Evolutionary conservation across 2,329 filamentous ascomycete genomes (phyloP).

Genomic region (Penicillium freii): DNA sequence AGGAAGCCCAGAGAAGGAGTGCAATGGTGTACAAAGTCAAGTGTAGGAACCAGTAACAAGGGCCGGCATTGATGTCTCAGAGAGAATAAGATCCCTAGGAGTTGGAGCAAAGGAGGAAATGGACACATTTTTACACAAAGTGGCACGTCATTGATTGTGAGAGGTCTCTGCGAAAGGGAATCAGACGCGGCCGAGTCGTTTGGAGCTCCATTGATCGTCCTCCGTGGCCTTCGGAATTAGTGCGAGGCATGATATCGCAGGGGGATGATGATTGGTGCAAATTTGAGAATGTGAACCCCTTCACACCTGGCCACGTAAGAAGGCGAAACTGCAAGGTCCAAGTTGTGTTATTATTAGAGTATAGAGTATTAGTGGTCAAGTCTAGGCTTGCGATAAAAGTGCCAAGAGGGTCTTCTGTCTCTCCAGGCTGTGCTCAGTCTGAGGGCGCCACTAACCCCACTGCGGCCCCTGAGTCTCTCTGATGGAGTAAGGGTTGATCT

Average conservation of each 20-base stretch:
- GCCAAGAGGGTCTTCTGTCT: neutral
- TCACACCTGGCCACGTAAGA: neutral
- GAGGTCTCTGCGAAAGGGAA: neutral
- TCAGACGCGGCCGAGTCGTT: slow-evolving; percentile 4
- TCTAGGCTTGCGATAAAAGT: neutral
- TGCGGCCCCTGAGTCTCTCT: slow-evolving; percentile 6
- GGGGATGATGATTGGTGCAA: neutral
- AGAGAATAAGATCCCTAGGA: neutral
- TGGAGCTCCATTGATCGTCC: slow-evolving; percentile 18
- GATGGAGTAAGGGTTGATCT: slow-evolving; percentile 1
- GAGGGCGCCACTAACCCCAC: slow-evolving; percentile 5
- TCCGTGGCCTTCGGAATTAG: neutral
- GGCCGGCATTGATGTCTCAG: neutral
- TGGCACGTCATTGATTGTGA: slow-evolving; percentile 8
- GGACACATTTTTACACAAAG: slow-evolving; percentile 3
- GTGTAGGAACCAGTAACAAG: neutral
- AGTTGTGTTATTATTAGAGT: slow-evolving; percentile 1
- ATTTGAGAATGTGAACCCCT: slow-evolving; percentile 1
- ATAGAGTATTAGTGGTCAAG: neutral
- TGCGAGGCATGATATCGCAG: neutral
- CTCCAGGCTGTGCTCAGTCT: neutral
- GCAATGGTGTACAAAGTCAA: neutral
- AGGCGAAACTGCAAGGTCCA: neutral
- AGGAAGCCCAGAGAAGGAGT: neutral
- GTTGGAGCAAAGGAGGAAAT: neutral